Base-by-base conservation (phyloP, 202 grass and related monocot species). In the Cymbopogon flexuosus region DNA sequence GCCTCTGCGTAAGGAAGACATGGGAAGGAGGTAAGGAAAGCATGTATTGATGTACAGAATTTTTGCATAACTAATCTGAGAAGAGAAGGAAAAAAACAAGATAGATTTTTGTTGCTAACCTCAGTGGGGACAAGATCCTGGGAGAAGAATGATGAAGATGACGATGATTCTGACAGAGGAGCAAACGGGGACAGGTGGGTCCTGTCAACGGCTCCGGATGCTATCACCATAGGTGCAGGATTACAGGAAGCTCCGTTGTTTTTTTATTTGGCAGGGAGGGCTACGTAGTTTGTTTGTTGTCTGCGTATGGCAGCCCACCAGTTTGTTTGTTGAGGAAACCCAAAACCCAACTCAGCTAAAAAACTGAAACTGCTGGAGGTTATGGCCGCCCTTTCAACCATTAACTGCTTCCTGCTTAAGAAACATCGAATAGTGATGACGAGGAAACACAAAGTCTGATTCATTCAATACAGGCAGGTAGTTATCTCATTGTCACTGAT, bases 141-240 rank as follows among this genome's bases (percentile, higher is more conserved):
- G 6, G 86, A 89, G 75, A 89, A 89, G 81, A 89, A 89, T 1
- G 91, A 89, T 0, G 91, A 86, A 22, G 83, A 89, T 0, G 78
- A 75, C 3, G 90, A 59, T 39, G 90, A 59, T 8, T 93, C 83
- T 11, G 91, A 68, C 6, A 70, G 62, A 16, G 84, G 11, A 39
- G 13, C 60, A 11, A 81, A 88, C 5, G 85, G 79, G 16, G 75
- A 62, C 23, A 79, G 37, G 56, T 75, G 84, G 74, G 73, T 60
- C 73, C 72, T 79, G 72, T 92, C 90, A 29, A 91, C 76, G 41
- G 66, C 72, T 33, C 75, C 64, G 0, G 89, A 91, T 30, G 89
- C 64, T 83, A 91, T 88, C 86, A 87, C 89, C 87, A 86, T 86
- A 4, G 46, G 64, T 65, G 81, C 52, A 75, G 51, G 43, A 46